Conservation (phyloP, 163 green algal genomes). For the Scenedesmus sp. region DNA sequence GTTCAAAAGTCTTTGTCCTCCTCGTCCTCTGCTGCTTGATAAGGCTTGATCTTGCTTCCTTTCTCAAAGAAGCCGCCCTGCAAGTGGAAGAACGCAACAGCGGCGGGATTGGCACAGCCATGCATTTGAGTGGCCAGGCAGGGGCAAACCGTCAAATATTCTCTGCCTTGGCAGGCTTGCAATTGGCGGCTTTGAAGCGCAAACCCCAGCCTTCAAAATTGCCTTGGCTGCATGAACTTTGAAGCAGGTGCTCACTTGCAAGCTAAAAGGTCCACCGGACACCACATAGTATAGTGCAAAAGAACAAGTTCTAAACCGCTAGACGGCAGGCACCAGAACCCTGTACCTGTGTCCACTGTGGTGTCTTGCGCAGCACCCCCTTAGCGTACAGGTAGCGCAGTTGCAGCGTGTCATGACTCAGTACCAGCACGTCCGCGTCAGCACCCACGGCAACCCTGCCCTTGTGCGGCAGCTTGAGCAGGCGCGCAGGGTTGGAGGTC, state of each 20-base stretch:
- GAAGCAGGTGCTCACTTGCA: no score
- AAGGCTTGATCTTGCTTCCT: slow-evolving; percentile 10
- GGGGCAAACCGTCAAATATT: no score
- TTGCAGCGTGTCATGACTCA: slow-evolving; percentile 31
- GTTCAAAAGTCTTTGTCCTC: slow-evolving; percentile 22
- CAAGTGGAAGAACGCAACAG: neutral
- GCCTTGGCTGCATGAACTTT: no score
- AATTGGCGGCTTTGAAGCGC: no score
- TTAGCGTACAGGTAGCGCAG: slow-evolving; percentile 4
- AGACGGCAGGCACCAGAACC: no score
- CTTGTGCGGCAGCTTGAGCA: slow-evolving; percentile 42
- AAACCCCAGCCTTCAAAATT: no score
- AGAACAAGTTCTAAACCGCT: no score
- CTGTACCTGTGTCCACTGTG: neutral
- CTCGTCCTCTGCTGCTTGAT: neutral
- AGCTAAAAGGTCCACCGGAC: no score
- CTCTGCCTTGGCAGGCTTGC: no score
- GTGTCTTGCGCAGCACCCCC: slow-evolving; percentile 30
- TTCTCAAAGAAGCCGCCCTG: slow-evolving; percentile 43
- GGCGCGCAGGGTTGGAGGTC: slow-evolving; percentile 33
- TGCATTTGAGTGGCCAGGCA: no score
- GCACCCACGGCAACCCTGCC: slow-evolving; percentile 15
- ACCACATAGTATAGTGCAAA: no score
- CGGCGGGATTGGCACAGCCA: neutral
- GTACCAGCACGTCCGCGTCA: slow-evolving; percentile 33